Evolutionary conservation across 106 monocot genomes (phyloP), one percentile per base, ranked within the genome.

Genomic region (Xerophyta viscosa): DNA sequence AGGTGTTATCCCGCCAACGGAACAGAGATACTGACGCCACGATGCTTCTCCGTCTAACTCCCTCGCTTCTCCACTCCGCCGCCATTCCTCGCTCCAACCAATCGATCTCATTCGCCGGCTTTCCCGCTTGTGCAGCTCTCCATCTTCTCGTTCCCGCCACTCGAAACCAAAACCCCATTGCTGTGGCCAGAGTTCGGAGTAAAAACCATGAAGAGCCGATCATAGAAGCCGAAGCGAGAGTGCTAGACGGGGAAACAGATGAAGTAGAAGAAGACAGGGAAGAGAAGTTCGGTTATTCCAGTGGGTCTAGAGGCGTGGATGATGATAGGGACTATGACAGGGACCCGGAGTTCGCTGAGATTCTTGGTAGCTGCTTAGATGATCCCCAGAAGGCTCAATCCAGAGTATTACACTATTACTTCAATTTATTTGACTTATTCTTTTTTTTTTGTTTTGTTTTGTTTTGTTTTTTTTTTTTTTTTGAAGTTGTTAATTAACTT

Each of bases 271-370:
- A 23, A n/a, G 62, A 44, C 46, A 41, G 31, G 47, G 44, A 20
- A 9, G 41, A n/a, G 10, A 63, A 41, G 20, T 63, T 66, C 27
- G 14, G 29, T 23, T 41, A 36, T 46, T 20, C 53, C 24, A 56
- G 61, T 14, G 73, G 26, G 24, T 71, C 42, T 46, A 36, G 67
- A 20, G 77, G 64, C 11, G 61, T 37, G 53, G 55, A 44, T 20
- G 75, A 76, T 31, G 81, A 81, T 43, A 71, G 67, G 53, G 64
- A 88, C 22, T 75, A 73, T 58, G 88, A 84, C 21, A 66, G 71
- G 41, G 88, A 88, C 60, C 88, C 88, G 10, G 93, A 94, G 69
- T 27, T 94, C 48, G 94, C 75, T 18, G 94, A 94, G 59, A 83
- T 93, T 2, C 69, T 94, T 10, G 78, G 78, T n/a, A 76, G 63